phyloP scores from a whole-genome alignment of 2,329 filamentous ascomycete genomes.

The Metarhizium album region DNA sequence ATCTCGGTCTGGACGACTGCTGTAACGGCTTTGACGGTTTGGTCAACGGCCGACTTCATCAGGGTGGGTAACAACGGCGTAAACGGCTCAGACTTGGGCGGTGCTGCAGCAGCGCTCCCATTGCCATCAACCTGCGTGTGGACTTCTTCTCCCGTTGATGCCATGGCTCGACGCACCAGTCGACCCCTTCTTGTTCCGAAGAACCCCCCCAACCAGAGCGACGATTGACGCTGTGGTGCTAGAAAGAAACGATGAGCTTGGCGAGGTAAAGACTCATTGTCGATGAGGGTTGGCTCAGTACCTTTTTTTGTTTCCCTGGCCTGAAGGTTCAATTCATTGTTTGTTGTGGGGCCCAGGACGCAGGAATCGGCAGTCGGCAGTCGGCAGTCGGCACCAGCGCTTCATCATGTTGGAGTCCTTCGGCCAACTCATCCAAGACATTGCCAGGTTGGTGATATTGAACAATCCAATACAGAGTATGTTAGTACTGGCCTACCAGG shows the following conservation, averaged over 20 bases:
- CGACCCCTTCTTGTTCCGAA: not conserved
- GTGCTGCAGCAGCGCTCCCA: not conserved
- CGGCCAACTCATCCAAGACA: not conserved
- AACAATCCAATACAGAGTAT: not conserved
- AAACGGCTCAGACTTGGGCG: conserved; percentile 1
- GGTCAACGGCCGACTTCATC: conserved; percentile 8
- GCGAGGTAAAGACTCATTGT: too few relatives aligned
- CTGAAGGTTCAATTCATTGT: not conserved
- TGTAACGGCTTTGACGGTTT: conserved; percentile 7
- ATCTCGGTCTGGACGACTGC: conserved; percentile 7
- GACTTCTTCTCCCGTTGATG: conserved; percentile 2
- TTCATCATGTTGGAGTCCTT: not conserved
- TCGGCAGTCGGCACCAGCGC: too few relatives aligned
- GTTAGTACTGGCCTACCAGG: too few relatives aligned
- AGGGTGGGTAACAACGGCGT: conserved; percentile 4
- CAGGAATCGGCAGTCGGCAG: not conserved
- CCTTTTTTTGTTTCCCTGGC: not conserved
- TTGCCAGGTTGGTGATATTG: not conserved
- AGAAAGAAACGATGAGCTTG: not conserved
- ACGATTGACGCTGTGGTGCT: not conserved
- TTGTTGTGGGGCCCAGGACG: not conserved
- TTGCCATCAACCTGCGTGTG: conserved; percentile 4
- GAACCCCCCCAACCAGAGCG: not conserved
- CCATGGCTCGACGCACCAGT: not conserved
- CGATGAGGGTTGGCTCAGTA: too few relatives aligned